Base-by-base conservation (phyloP, 2,329 filamentous ascomycete species). In the Ophiostoma triangulosporum region DNA sequence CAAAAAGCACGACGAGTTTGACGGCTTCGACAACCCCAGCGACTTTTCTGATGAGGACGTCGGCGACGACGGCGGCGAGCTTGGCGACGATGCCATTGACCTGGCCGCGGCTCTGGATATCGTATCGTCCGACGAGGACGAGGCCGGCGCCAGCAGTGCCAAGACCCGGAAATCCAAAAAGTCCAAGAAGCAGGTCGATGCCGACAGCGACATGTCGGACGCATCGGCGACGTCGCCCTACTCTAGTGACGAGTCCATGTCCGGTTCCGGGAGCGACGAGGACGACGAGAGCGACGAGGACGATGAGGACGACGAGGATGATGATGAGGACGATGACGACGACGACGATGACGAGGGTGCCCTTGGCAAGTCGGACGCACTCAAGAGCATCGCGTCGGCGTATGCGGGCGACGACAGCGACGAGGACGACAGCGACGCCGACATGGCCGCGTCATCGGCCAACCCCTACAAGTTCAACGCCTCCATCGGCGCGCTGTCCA, bases 321-420 rank as follows among this genome's bases (percentile, higher is more conserved):
- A n/a, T 11, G 43, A 43, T 3, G 50, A 48, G n/a, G 56, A 54
- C 2, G 26, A 43, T 7, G 49, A 50, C 14, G 38, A 43, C 11
- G 51, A 51, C 11, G 51, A 53, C 29, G 48, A 54, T 8, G 50
- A 35, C 1, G 50, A 43, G 17, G 43, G 40, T 4, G 12, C 35
- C 20, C 24, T 46, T n/a, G 27, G 38, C 27, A 46, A 50, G 46
- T 27, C 32, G 17, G 76, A 79, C 35, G 79, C 82, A 31, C 74
- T 89, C 43, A 80, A 83, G 63, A 78, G 75, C 57, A 75, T 88
- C 59, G 84, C 90, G 56, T 81, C 79, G 20, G 79, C 80, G 36
- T 83, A 90, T 56, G 74, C 74, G 55, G 74, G 74, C 9, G 78
- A 84, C 58, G 27, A 27, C 27, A 46, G 27, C 27, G 50, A 53